These are phyloP conservation scores for Colletotrichum tofieldiae DNA, from an alignment of 2,329 filamentous ascomycete genomes.

Conservation along the genomic window DNA sequence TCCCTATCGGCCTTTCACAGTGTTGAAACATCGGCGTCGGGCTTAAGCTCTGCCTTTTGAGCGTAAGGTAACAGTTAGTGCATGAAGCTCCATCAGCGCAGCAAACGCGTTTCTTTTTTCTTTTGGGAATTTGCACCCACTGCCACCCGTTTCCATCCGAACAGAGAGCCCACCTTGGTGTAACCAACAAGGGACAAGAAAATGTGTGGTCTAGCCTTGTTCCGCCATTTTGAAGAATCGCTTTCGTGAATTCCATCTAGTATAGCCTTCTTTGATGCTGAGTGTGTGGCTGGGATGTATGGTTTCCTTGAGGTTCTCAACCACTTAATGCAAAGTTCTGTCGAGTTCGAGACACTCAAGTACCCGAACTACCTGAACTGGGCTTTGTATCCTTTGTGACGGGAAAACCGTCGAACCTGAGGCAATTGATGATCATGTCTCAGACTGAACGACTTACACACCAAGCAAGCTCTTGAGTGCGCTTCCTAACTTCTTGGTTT, in stretches of 20 bases:
- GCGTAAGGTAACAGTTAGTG: background rate
- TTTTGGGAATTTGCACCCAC: conserved; percentile 7
- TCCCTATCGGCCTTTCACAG: conserved; percentile 4
- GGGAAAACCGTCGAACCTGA: background rate
- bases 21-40: conserved; percentile 5
- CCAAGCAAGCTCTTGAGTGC: background rate
- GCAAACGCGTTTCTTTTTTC: background rate
- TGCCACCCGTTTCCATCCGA: conserved; percentile 41
- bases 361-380: background rate
- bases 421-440: background rate
- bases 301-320: background rate
- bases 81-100: conserved; percentile 2
- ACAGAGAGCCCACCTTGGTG: background rate
- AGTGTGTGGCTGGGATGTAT: conserved; percentile 1
- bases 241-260: background rate
- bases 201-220: background rate
- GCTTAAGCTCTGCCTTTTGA: conserved; percentile 4
- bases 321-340: background rate
- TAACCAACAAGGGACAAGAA: background rate
- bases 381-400: background rate
- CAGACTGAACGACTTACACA: background rate
- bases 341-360: background rate
- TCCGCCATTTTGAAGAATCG: background rate
- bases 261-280: background rate
- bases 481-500: background rate